Evolutionary conservation across 2,329 filamentous ascomycete genomes (phyloP), one percentile per base, ranked within the genome.

Genomic region (Colletotrichum godetiae): DNA sequence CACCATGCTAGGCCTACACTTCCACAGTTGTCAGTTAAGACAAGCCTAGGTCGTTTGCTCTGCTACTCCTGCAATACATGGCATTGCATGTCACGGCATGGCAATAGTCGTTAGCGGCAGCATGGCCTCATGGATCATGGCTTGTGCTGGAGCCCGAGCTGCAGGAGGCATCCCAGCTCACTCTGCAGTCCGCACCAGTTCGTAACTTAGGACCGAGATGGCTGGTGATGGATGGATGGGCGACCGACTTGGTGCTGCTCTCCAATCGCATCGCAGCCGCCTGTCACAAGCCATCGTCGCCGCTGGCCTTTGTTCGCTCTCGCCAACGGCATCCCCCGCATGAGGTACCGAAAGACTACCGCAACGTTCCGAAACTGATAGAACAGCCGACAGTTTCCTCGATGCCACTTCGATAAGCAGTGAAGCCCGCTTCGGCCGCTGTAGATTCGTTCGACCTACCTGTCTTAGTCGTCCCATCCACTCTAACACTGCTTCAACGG

Each of bases 121-220:
- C 67, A 70, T 66, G 56, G 67, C 71, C 71, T 61, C 67, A 71
- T 73, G 71, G 56, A 71, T 66, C 71, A 70, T 61, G 71, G 60
- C 42, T 66, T 31, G 46, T 61, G 56, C 61, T 66, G 27, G 42
- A 61, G 27, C 56, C 27, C 29, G 55, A 24, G 35, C 49, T 73
- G 56, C 71, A 66, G 67, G 60, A 71, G 27, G 49, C 49, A 73
- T 58, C 67, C 67, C 60, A 53, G 71, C 61, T 42, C 46, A 24
- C 13, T 49, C 37, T 61, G 56, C 46, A 24, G 11, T 49, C 37
- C 57, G 56, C 60, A 37, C 58, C 37, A n/a, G 67, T 66, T 69
- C 55, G 67, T 65, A 70, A 61, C 56, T 56, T 29, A 37, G 53
- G 42, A 60, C 60, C 8, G 24, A 61, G 31, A 46, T 69, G 66